Conservation (phyloP, 1,139 yeast genomes). For the Eremothecium cymbalariae region DNA sequence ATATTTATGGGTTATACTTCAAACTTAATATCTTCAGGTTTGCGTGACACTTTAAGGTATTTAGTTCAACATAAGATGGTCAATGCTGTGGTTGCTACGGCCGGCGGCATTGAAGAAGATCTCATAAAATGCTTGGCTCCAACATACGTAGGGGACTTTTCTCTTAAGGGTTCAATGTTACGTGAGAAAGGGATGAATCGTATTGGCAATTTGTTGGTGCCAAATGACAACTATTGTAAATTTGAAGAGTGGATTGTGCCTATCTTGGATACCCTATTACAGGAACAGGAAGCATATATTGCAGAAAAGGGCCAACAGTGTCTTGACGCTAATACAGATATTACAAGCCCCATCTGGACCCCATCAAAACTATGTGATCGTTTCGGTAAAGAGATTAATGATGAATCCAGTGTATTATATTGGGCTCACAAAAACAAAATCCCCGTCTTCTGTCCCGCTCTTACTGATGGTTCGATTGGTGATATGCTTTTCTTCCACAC, state of each 20-base stretch:
- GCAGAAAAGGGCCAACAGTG: slow-evolving; percentile 40
- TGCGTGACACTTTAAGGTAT: slow-evolving; percentile 81
- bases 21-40: slow-evolving; percentile 90
- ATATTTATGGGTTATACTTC: slow-evolving; percentile 94
- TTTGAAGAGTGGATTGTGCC: slow-evolving; percentile 99
- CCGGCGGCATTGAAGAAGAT: slow-evolving; percentile 98
- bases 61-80: slow-evolving; percentile 92
- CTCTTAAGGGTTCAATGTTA: slow-evolving; percentile 67
- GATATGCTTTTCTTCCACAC: slow-evolving; percentile 99
- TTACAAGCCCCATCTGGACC: slow-evolving; percentile 68
- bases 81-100: slow-evolving; percentile 88
- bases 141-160: slow-evolving; percentile 86
- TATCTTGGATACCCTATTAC: slow-evolving; percentile 71
- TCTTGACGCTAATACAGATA: slow-evolving; percentile 42
- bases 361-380: slow-evolving; percentile 90
- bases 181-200: slow-evolving; percentile 96
- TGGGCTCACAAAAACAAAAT: slow-evolving; percentile 97
- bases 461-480: slow-evolving; percentile 97
- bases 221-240: slow-evolving; percentile 93
- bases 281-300: slow-evolving; percentile 74
- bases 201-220: slow-evolving; percentile 92
- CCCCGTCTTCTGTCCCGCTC: slow-evolving; percentile 94
- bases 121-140: slow-evolving; percentile 93
- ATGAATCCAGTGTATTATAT: slow-evolving; percentile 87
- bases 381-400: slow-evolving; percentile 88